These are phyloP conservation scores for Dictyophora rubrovolvata DNA, from an alignment of 768 basidiomycete species.

Conservation along the genomic window DNA sequence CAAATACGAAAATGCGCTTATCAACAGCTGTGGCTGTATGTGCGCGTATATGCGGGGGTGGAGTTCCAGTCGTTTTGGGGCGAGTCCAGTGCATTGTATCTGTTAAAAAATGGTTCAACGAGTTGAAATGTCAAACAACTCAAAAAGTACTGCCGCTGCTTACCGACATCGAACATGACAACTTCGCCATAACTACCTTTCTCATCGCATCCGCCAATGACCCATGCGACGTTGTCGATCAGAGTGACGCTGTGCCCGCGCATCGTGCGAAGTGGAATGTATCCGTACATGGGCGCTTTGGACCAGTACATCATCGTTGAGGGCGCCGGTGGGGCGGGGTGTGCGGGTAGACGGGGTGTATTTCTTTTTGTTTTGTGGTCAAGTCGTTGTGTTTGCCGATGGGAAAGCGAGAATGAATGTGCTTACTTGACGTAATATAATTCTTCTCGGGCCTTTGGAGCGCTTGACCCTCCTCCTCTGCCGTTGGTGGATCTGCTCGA, in stretches of 20 bases:
- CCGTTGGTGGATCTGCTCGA: no score
- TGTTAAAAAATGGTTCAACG: slow-evolving; percentile 24
- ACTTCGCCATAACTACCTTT: slow-evolving; percentile 64
- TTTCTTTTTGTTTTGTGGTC: background rate
- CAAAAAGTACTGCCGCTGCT: slow-evolving; percentile 5
- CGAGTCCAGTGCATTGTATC: slow-evolving; percentile 88
- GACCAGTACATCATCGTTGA: slow-evolving; percentile 83
- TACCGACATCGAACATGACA: slow-evolving; percentile 80
- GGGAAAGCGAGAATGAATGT: no score
- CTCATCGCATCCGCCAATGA: slow-evolving; percentile 86
- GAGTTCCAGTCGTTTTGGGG: slow-evolving; percentile 65
- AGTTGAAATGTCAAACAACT: no score
- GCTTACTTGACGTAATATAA: no score
- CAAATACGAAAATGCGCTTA: slow-evolving; percentile 70
- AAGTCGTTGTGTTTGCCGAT: no score
- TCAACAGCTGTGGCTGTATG: slow-evolving; percentile 83
- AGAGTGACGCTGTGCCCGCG: slow-evolving; percentile 79
- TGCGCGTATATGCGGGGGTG: slow-evolving; percentile 75
- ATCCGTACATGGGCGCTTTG: slow-evolving; percentile 67
- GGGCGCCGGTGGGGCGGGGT: slow-evolving; percentile 36
- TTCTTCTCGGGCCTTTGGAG: no score
- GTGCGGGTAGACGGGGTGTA: slow-evolving; percentile 15
- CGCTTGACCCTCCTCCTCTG: no score
- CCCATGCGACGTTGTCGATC: slow-evolving; percentile 74
- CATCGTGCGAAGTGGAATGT: slow-evolving; percentile 54